These are phyloP conservation scores for Solioccasus polychromus DNA, from an alignment of 768 basidiomycete species.

Conservation along the genomic window DNA sequence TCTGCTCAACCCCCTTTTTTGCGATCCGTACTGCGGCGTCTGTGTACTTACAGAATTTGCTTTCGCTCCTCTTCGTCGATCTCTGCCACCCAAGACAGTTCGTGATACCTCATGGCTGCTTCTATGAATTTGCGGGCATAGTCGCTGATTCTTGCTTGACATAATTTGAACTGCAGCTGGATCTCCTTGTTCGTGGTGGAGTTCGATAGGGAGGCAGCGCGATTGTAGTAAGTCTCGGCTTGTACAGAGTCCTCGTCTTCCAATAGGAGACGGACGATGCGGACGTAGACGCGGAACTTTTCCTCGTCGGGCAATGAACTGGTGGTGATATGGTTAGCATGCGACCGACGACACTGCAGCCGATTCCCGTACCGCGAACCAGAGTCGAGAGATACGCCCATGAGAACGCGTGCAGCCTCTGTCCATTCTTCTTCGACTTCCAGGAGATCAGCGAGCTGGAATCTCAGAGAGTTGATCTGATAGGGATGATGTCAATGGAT, in stretches of 20 bases:
- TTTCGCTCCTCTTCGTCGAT: constrained; percentile 93
- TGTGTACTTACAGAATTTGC: constrained; percentile 74
- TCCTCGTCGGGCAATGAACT: constrained; percentile 76
- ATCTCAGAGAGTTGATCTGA: constrained; percentile 79
- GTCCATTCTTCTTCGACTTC: constrained; percentile 93
- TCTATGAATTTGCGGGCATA: constrained; percentile 91
- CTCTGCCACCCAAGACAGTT: constrained; percentile 85
- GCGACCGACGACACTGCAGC: neutral
- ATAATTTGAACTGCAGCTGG: constrained; percentile 82
- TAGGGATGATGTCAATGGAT: constrained; percentile 4
- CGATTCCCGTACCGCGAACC: constrained; percentile 63
- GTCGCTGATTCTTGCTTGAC: constrained; percentile 93
- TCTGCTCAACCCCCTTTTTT: constrained; percentile 9
- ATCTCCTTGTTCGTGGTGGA: constrained; percentile 76
- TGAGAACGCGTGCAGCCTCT: constrained; percentile 87
- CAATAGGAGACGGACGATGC: constrained; percentile 89
- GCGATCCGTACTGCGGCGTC: neutral
- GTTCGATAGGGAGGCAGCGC: constrained; percentile 87
- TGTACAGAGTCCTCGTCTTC: constrained; percentile 97
- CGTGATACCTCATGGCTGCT: constrained; percentile 91
- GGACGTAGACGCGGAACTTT: constrained; percentile 86
- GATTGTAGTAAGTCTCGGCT: constrained; percentile 98
- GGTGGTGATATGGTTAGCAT: neutral
- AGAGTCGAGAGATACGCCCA: constrained; percentile 89
- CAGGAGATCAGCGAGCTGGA: constrained; percentile 87